Evolutionary conservation across 805 yeast genomes (phyloP), one percentile per base, ranked within the genome.

Genomic region (Saccharomycodes ludwigii): DNA sequence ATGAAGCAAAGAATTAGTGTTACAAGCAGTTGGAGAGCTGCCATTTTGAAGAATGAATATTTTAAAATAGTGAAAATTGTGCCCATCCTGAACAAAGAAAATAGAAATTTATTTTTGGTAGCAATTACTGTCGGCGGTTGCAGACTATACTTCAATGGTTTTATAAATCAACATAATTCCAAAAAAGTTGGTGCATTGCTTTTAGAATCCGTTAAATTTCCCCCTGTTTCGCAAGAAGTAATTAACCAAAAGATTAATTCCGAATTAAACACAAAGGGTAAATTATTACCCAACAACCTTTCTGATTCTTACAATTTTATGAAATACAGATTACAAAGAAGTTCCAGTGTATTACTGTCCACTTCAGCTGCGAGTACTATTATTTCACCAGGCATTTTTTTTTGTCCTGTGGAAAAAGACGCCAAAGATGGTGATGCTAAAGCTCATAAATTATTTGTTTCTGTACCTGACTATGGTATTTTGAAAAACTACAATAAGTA

Each of bases 101-200:
- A 84, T 26, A 59, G 68, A 19, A 75, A 76, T 32, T 59, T 83
- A 16, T 83, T 73, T 47, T 57, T 85, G 33, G 74, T 85, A 30
- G 94, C 93, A 0, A 65, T 81, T 11, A 82, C 95, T 0, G 64
- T 73, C 29, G 78, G 75, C 39, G 95, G 96, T n/a, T 80, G 82
- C 42, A 69, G 96, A 42, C 61, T 85, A 17, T 76, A 71, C 38
- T 50, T 64, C 34, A 64, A 61, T 34, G 70, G 70, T 30, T 59
- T 62, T 6, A 40, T 54, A 4, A 48, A 56, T 13, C 38, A 52
- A 12, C 41, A 50, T 4, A 43, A 47, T 23, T 19, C 28, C 19
- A 16, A 7, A 14, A 25, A 16, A 25, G 56, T 63, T 3, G 59
- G 59, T 35, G 65, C 66, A 3, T 40, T 64, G 29, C 56, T 67